Evolutionary conservation across 2,329 filamentous ascomycete genomes (phyloP).

Genomic region (Alternaria infectoria): DNA sequence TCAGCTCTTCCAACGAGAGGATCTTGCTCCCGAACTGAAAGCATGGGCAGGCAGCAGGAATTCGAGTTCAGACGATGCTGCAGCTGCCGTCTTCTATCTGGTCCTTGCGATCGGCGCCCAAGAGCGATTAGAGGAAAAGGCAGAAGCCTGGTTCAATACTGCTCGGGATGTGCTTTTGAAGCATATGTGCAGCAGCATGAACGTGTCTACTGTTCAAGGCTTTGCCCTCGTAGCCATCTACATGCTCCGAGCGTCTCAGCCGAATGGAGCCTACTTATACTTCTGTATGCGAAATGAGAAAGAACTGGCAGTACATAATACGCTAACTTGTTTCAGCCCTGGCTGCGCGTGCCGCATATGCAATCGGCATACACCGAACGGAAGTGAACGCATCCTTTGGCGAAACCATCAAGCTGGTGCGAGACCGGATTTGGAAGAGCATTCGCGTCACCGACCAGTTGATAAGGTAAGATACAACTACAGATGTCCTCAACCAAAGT

Average conservation of each 20-base stretch:
- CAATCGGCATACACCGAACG: conserved; percentile 59
- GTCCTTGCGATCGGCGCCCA: conserved; percentile 59
- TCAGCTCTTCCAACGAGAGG: conserved; percentile 55
- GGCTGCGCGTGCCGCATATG: conserved; percentile 59
- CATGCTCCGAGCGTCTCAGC: conserved; percentile 59
- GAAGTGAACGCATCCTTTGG: conserved; percentile 61
- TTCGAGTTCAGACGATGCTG: conserved; percentile 47
- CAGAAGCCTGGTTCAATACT: conserved; percentile 57
- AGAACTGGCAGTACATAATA: no score
- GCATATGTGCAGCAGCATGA: conserved; percentile 57
- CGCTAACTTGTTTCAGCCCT: conserved; percentile 34
- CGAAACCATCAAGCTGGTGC: conserved; percentile 47
- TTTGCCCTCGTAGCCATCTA: conserved; percentile 60
- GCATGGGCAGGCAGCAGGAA: conserved; percentile 28
- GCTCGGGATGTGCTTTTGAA: conserved; percentile 54
- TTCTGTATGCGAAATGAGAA: conserved; percentile 43
- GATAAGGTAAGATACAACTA: conserved; percentile 32
- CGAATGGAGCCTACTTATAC: conserved; percentile 61
- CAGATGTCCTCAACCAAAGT: background rate
- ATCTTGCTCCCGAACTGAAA: conserved; percentile 36
- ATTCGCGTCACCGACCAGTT: conserved; percentile 60
- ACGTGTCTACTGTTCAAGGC: conserved; percentile 58
- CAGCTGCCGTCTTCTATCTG: conserved; percentile 58
- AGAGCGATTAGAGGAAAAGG: conserved; percentile 49
- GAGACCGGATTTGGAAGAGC: conserved; percentile 61